A percentile compares a stretch with the other conserved stretches of the same genome.
phyloP scores from a whole-genome alignment of 1,284 basidiomycete genomes.

The Amylostereum chailletii region DNA sequence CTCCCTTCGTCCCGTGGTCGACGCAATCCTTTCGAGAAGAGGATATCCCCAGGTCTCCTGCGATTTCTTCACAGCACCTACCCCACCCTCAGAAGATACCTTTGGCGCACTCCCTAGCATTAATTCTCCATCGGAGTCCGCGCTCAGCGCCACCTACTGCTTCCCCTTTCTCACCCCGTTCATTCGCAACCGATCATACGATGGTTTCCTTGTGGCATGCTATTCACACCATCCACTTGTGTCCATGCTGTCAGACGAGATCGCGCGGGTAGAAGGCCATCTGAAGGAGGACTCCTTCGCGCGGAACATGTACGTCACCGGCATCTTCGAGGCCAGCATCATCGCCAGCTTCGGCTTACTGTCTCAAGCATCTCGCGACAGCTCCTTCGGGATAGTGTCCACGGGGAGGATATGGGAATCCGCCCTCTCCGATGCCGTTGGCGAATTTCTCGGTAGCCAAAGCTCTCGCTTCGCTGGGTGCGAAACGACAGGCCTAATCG shows the following conservation, averaged over 20 bases:
- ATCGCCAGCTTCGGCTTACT: constrained; percentile 3
- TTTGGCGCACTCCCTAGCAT: constrained; percentile 29
- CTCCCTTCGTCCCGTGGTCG: constrained; percentile 28
- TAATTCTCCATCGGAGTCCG: constrained; percentile 28
- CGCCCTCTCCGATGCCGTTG: constrained; percentile 27
- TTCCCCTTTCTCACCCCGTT: constrained; percentile 7
- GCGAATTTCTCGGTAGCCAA: constrained; percentile 10
- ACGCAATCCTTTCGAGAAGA: constrained; percentile 14
- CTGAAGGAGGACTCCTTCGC: background rate
- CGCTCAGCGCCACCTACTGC: constrained; percentile 27
- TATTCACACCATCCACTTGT: constrained; percentile 42
- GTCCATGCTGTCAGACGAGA: constrained; percentile 27
- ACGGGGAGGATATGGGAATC: constrained; percentile 37
- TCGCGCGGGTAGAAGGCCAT: background rate
- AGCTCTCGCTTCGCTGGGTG: constrained; percentile 29
- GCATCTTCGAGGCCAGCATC: constrained; percentile 41
- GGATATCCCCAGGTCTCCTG: constrained; percentile 12
- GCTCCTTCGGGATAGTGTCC: constrained; percentile 38
- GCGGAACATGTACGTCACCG: constrained; percentile 26
- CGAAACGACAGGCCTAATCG: constrained; percentile 32
- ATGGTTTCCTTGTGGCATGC: constrained; percentile 38
- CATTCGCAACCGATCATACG: constrained; percentile 12
- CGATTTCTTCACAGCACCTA: constrained; percentile 29
- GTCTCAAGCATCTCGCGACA: constrained; percentile 20
- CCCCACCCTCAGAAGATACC: constrained; percentile 3